Base-by-base conservation (phyloP, 1,139 yeast genomes). In the Sporopachydermia cereana region DNA sequence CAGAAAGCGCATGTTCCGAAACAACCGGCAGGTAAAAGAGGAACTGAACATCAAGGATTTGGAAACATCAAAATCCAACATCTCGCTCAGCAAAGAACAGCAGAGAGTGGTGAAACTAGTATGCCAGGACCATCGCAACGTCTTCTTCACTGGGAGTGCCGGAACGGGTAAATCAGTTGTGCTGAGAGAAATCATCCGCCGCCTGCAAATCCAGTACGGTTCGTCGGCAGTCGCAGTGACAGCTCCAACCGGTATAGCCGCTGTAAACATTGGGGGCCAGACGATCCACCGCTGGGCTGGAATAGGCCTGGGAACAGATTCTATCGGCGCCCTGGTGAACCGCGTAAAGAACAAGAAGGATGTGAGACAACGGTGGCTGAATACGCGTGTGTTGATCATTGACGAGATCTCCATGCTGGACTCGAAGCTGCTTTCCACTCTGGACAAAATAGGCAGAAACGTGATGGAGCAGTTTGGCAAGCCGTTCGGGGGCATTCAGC, bases 191-290 rank as follows among this genome's bases (percentile, higher is more conserved):
- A 64, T 88, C 30, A 84, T 86, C 20, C 57, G 60, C 12, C 57
- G 60, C 16, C 55, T 79, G 41, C 59, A 64, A 16, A 60, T 66
- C 3, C 62, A 68, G 42, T 59, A 67, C 2, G 17, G 41, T 1
- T 20, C 23, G n/a, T 67, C 67, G 9, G 62, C 68, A 1, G 82
- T 88, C 2, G 95, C 91, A 0, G 77, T 88, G 2, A 83, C 95
- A 1, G 96, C 96, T 0, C 84, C 95, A 0, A 86, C 96, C 0
- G 97, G 96, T 1, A 64, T 88, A 53, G 96, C 96, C 0, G 96
- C 95, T 0, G 76, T 84, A 41, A 85, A 83, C 55, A 79, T 88
- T 53, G 91, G 88, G 1, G 96, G 96, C 17, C 74, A 71, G 31
- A 88, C 96, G 0, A 64, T 88, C 31, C 91, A 85, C 58, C 70